Percentiles rank a stretch among this genome's conserved stretches.
phyloP scores from a whole-genome alignment of 108 stramenopile genomes.

The Nitzschia sp. region DNA sequence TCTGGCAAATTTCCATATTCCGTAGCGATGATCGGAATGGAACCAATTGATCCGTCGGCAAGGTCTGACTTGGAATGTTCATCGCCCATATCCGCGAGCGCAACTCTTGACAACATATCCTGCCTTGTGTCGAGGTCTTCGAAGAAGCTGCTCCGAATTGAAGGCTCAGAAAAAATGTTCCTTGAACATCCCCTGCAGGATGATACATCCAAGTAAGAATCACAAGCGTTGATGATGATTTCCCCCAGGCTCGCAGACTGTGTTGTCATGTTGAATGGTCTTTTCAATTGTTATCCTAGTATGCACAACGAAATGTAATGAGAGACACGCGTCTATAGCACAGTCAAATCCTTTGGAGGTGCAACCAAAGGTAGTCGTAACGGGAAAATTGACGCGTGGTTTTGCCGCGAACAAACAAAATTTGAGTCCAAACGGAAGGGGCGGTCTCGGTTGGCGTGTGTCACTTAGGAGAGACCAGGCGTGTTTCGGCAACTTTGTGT shows the following conservation, averaged over 20 bases:
- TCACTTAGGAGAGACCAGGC: neutral
- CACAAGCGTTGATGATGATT: constrained; percentile 9
- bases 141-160: neutral
- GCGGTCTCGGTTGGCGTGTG: neutral
- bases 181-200: neutral
- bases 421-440: neutral
- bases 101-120: constrained; percentile 1
- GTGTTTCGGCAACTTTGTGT: neutral
- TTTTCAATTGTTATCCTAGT: no score
- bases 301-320: no score
- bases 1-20: no score
- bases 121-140: constrained; percentile 7
- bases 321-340: no score
- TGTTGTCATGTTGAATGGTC: neutral
- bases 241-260: neutral
- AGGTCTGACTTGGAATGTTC: neutral
- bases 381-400: neutral
- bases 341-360: no score
- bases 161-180: neutral
- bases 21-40: no score
- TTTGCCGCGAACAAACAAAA: constrained; percentile 1
- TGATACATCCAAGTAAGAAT: constrained; percentile 6
- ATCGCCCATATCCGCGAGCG: neutral
- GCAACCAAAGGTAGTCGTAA: no score
- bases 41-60: no score